phyloP scores from a whole-genome alignment of 495 filamentous ascomycete species.

The Saxispiralis lemnorum region DNA sequence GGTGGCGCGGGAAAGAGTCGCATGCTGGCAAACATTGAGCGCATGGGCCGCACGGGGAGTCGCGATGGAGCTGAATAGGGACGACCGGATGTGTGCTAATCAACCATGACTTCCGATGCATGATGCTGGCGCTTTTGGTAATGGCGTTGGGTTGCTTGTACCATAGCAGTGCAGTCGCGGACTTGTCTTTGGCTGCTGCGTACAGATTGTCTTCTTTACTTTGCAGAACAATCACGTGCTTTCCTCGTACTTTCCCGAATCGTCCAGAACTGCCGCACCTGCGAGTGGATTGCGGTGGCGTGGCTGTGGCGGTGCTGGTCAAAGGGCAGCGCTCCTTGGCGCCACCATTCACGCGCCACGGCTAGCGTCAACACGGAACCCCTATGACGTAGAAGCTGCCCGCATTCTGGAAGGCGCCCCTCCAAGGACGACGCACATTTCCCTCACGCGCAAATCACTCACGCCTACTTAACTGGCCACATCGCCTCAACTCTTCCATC shows the following conservation, averaged over 20 bases:
- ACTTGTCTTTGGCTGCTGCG: too few relatives aligned
- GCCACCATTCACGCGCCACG: background rate
- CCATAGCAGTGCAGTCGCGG: background rate
- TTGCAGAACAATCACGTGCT: too few relatives aligned
- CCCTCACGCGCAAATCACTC: background rate
- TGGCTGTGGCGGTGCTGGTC: background rate
- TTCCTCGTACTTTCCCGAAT: too few relatives aligned
- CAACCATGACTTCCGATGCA: background rate
- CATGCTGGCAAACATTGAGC: slow-evolving; percentile 31
- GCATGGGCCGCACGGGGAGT: slow-evolving; percentile 26
- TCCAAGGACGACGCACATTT: background rate
- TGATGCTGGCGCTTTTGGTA: background rate
- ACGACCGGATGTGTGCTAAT: background rate
- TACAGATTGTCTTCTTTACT: too few relatives aligned
- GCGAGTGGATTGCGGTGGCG: background rate
- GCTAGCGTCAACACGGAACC: background rate
- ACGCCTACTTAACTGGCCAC: background rate
- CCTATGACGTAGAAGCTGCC: too few relatives aligned
- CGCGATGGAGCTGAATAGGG: background rate
- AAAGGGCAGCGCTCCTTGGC: background rate
- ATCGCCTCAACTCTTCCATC: background rate
- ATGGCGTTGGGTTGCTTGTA: background rate
- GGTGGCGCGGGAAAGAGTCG: slow-evolving; percentile 25
- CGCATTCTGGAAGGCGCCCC: too few relatives aligned
- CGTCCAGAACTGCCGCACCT: background rate